Conservation (phyloP, 1,139 yeast species). For the Taphrina pruni region DNA sequence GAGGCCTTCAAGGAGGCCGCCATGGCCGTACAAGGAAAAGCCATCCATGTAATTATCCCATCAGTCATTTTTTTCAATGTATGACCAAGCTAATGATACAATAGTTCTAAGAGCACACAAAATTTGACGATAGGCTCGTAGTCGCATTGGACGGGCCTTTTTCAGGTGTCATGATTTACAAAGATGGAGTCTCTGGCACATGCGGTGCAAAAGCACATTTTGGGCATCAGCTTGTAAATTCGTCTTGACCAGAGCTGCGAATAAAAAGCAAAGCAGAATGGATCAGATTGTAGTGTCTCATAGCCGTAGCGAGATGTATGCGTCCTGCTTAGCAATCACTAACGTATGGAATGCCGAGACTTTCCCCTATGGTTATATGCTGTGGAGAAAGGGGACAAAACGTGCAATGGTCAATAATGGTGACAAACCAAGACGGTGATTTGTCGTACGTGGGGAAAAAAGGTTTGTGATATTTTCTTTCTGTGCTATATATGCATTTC, state of each 20-base stretch:
- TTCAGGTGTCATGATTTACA: no score
- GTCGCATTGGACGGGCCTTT: no score
- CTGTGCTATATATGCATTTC: slow-evolving; percentile 8
- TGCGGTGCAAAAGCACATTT: neutral
- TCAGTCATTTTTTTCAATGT: no score
- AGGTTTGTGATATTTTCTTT: neutral
- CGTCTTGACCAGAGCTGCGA: neutral
- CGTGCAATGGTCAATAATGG: no score
- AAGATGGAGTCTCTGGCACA: no score
- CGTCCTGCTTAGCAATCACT: neutral
- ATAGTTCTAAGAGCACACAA: neutral
- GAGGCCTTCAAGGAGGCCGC: slow-evolving; percentile 99
- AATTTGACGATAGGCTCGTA: no score
- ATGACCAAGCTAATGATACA: neutral
- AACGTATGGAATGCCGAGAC: no score
- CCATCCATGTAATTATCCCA: slow-evolving; percentile 65
- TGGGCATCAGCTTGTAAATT: neutral
- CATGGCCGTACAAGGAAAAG: slow-evolving; percentile 85
- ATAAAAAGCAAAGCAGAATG: neutral
- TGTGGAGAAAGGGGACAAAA: no score
- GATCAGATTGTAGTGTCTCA: neutral
- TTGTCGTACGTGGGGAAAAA: no score
- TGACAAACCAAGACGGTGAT: no score
- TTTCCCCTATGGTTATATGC: no score
- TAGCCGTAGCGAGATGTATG: neutral